Evolutionary conservation across 139 green algal genomes (phyloP).

Genomic region (Trebouxia sp.): DNA sequence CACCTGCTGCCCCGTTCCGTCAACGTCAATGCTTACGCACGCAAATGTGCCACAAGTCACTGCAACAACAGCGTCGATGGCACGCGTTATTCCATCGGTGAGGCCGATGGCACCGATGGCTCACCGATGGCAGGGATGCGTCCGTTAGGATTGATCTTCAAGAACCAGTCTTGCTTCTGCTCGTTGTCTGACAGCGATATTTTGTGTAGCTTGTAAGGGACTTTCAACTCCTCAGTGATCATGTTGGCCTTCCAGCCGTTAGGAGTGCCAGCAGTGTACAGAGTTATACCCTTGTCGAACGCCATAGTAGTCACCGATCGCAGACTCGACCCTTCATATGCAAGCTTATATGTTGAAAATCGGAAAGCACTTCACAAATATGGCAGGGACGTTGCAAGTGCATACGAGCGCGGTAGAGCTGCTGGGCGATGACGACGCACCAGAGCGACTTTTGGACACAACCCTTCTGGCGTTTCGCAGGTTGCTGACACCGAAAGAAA

Average conservation of each 20-base stretch:
- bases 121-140: constrained; percentile 53
- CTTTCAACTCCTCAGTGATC: constrained; percentile 48
- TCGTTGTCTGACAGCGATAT: constrained; percentile 41
- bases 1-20: too few relatives aligned
- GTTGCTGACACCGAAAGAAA: background rate
- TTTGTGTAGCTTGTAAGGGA: constrained; percentile 40
- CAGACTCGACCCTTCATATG: background rate
- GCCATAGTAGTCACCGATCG: background rate
- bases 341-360: background rate
- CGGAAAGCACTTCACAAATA: background rate
- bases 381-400: background rate
- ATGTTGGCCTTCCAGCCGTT: constrained; percentile 45
- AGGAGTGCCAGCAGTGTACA: constrained; percentile 20
- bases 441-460: background rate
- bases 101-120: too few relatives aligned
- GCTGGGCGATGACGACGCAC: background rate
- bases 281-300: constrained; percentile 8
- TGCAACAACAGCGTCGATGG: too few relatives aligned
- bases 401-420: background rate
- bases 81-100: too few relatives aligned
- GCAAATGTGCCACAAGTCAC: background rate
- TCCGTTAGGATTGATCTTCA: constrained; percentile 53
- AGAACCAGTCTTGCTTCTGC: constrained; percentile 52
- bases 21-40: too few relatives aligned
- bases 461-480: background rate